A percentile compares a stretch with the other conserved stretches of the same genome.
phyloP scores from a whole-genome alignment of 2,329 filamentous ascomycete species.

The Talaromyces verruculosus region DNA sequence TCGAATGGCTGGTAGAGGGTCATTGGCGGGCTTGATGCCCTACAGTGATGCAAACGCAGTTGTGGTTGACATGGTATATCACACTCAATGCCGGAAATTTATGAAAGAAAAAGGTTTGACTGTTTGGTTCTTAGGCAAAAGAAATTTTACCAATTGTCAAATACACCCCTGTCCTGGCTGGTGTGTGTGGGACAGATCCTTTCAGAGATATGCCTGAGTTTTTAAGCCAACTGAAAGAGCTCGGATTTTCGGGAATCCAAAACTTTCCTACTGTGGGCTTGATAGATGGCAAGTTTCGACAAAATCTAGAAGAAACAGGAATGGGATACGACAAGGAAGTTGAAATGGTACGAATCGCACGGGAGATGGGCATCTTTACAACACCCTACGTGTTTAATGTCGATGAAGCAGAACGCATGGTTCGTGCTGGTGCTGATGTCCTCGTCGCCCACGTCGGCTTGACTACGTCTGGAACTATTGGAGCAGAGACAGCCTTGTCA shows the following conservation, averaged over 20 bases:
- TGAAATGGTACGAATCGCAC: constrained; percentile 63
- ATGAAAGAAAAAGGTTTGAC: too few species aligned
- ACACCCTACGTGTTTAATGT: constrained; percentile 69
- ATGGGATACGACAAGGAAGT: constrained; percentile 69
- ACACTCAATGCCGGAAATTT: too few species aligned
- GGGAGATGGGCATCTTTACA: constrained; percentile 61
- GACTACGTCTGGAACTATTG: constrained; percentile 64
- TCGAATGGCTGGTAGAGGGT: constrained; percentile 70
- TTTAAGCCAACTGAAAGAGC: constrained; percentile 57
- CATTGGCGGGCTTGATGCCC: constrained; percentile 68
- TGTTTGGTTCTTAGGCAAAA: constrained; percentile 43
- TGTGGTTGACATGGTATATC: constrained; percentile 62
- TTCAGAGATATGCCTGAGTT: constrained; percentile 64
- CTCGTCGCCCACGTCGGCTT: constrained; percentile 69
- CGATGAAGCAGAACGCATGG: constrained; percentile 63
- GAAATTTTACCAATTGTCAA: constrained; percentile 67
- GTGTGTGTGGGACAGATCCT: constrained; percentile 70
- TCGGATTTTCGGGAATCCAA: constrained; percentile 69
- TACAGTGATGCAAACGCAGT: constrained; percentile 70
- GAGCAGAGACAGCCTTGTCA: constrained; percentile 60
- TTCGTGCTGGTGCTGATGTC: constrained; percentile 64
- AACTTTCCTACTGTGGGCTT: constrained; percentile 73
- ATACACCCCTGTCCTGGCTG: constrained; percentile 65
- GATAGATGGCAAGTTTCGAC: constrained; percentile 66
- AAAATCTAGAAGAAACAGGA: constrained; percentile 68